phyloP scores from a whole-genome alignment of 768 basidiomycete genomes.

The Mycena indigotica region DNA sequence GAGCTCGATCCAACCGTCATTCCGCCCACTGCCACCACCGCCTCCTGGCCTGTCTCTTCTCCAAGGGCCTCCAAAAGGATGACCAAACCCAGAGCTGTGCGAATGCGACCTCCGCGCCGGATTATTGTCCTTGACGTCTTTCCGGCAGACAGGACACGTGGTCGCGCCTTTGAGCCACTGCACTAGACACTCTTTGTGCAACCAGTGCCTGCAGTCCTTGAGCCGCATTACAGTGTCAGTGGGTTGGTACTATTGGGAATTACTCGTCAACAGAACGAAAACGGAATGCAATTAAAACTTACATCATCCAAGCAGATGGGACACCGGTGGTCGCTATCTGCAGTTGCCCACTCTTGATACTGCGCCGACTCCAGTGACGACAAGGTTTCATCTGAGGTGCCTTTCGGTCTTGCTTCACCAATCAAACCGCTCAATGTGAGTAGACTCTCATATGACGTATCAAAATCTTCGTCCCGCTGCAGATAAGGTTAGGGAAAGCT shows the following conservation, averaged over 20 bases:
- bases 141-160: conserved; percentile 82
- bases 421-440: conserved; percentile 58
- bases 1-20: conserved; percentile 3
- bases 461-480: conserved; percentile 79
- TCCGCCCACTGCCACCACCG: not conserved
- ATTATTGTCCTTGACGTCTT: conserved; percentile 44
- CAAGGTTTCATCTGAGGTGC: conserved; percentile 64
- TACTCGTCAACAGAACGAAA: no score
- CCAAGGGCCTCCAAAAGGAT: not conserved
- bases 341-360: conserved; percentile 69
- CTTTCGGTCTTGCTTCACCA: conserved; percentile 69
- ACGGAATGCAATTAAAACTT: no score
- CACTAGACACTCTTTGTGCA: conserved; percentile 77
- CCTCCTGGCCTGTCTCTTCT: conserved; percentile 13
- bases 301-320: conserved; percentile 88
- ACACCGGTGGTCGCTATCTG: conserved; percentile 72
- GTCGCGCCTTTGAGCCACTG: conserved; percentile 80
- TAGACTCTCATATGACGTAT: conserved; percentile 72
- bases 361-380: conserved; percentile 57
- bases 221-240: conserved; percentile 68
- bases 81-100: no score
- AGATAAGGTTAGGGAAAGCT: conserved; percentile 7
- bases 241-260: conserved; percentile 67
- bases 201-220: conserved; percentile 75
- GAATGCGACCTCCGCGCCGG: not conserved